Evolutionary conservation across 768 basidiomycete species (phyloP).

Genomic region (Kwoniella shandongensis): DNA sequence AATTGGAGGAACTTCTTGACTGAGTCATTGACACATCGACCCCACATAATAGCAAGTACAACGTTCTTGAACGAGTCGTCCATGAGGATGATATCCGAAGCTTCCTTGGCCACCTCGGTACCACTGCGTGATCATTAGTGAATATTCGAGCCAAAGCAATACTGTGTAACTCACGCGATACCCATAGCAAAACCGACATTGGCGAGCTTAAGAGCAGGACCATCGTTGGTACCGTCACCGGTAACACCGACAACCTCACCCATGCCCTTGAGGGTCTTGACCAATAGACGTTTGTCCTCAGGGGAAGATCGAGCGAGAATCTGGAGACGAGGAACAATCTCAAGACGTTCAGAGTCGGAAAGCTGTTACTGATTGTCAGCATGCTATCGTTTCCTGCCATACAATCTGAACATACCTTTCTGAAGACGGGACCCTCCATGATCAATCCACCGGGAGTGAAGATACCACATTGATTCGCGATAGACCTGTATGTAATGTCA

Average conservation of each 20-base stretch:
- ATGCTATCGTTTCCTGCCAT: background rate
- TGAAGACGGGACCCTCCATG: slow-evolving; percentile 96
- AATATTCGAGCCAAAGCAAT: background rate
- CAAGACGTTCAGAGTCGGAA: slow-evolving; percentile 66
- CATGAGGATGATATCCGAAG: slow-evolving; percentile 98
- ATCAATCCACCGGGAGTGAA: slow-evolving; percentile 90
- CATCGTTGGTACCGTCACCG: slow-evolving; percentile 97
- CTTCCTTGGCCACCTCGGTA: slow-evolving; percentile 98
- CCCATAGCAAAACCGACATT: slow-evolving; percentile 80
- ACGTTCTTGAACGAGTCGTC: slow-evolving; percentile 74
- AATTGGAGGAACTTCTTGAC: slow-evolving; percentile 98
- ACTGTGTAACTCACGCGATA: slow-evolving; percentile 35
- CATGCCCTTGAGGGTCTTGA: slow-evolving; percentile 77
- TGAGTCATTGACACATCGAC: slow-evolving; percentile 95
- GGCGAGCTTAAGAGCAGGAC: slow-evolving; percentile 90
- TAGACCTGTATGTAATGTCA: slow-evolving; percentile 75
- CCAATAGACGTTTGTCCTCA: slow-evolving; percentile 92
- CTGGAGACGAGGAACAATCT: slow-evolving; percentile 86
- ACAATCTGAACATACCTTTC: slow-evolving; percentile 50
- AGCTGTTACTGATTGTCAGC: slow-evolving; percentile 57
- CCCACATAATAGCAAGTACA: slow-evolving; percentile 98
- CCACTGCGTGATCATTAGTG: slow-evolving; percentile 77
- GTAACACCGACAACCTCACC: slow-evolving; percentile 89
- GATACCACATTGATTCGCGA: slow-evolving; percentile 93
- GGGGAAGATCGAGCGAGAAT: slow-evolving; percentile 97